Base-by-base conservation (phyloP, 1,284 basidiomycete genomes). In the Ganoderma boninense region DNA sequence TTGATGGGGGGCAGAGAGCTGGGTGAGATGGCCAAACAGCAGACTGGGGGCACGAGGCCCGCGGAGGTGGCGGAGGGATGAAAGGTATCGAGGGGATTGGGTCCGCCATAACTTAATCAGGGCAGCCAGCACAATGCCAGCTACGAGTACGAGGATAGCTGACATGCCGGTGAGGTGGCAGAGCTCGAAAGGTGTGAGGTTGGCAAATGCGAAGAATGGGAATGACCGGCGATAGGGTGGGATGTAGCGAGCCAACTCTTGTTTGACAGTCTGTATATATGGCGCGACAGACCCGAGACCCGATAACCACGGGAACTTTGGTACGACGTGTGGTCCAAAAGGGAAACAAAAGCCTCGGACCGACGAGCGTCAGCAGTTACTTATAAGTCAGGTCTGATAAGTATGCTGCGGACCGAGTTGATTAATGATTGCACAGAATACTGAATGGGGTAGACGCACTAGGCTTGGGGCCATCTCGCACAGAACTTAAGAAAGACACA, bases 11-110 rank as follows among this genome's bases (percentile, higher is more conserved):
- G 82, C 75, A 66, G 76, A 78, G 1, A 90, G 81, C 11, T 88
- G 83, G 59, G 74, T 80, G 64, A 87, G 44, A 73, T 89, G 87
- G 0, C 91, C 91, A 72, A 82, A 89, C 20, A 92, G 70, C 68
- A 82, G 83, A 73, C 86, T 88, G 0, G 80, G 72, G 69, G 76
- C 84, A 52, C 84, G 81, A 0, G 89, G 90, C 2, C 89, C 89
- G 11, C 83, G 87, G 23, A 91, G 75, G 60, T 79, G 68, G 38
- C 84, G 82, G 16, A 90, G 69, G 0, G 87, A 84, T 1, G 88
- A 87, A 2, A 76, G 83, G n/a, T 75, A 72, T 38, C 80, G 75
- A 23, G 52, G 70, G 44, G 69, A 60, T 4, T 74, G 26, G 26
- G 43, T 49, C 23, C 62, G 59, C n/a, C 66, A 38, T 2, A 62